Evolutionary conservation across 371 early-diverging fungal genomes (phyloP).

Genomic region (Lichtheimia ramosa): DNA sequence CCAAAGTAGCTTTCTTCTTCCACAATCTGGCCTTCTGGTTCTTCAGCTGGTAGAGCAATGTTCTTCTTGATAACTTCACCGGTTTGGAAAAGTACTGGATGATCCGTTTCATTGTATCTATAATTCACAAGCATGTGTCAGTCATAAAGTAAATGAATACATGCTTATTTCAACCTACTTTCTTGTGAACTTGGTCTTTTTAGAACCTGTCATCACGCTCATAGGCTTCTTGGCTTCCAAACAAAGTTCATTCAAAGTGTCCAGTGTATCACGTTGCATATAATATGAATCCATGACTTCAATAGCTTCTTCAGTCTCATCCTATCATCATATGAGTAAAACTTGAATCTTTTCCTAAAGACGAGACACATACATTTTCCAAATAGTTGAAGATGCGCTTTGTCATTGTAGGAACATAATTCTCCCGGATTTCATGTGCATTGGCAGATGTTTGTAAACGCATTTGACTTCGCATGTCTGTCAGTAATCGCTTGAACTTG

Average conservation of each 20-base stretch:
- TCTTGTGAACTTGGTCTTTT: constrained; percentile 84
- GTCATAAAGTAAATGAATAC: too few relatives aligned
- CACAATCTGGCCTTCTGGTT: constrained; percentile 69
- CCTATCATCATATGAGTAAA: constrained; percentile 20
- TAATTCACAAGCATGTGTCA: background rate
- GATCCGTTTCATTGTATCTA: constrained; percentile 75
- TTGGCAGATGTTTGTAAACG: constrained; percentile 79
- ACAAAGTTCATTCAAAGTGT: constrained; percentile 77
- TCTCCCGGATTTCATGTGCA: constrained; percentile 81
- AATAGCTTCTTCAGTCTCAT: constrained; percentile 74
- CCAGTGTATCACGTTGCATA: constrained; percentile 87
- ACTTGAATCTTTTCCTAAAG: constrained; percentile 7
- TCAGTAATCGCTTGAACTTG: constrained; percentile 74
- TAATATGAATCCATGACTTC: constrained; percentile 88
- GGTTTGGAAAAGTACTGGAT: constrained; percentile 71
- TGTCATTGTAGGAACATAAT: constrained; percentile 79
- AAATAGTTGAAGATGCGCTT: constrained; percentile 68
- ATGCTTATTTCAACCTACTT: constrained; percentile 33
- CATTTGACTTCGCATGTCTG: constrained; percentile 85
- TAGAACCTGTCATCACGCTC: constrained; percentile 62
- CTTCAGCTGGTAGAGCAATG: constrained; percentile 44
- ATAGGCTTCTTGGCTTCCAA: constrained; percentile 44
- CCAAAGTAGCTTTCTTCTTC: constrained; percentile 57
- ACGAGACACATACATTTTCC: constrained; percentile 39
- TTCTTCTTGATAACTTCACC: constrained; percentile 36